Evolutionary conservation across 2,329 filamentous ascomycete genomes (phyloP).

Genomic region (Phialophora chinensis): DNA sequence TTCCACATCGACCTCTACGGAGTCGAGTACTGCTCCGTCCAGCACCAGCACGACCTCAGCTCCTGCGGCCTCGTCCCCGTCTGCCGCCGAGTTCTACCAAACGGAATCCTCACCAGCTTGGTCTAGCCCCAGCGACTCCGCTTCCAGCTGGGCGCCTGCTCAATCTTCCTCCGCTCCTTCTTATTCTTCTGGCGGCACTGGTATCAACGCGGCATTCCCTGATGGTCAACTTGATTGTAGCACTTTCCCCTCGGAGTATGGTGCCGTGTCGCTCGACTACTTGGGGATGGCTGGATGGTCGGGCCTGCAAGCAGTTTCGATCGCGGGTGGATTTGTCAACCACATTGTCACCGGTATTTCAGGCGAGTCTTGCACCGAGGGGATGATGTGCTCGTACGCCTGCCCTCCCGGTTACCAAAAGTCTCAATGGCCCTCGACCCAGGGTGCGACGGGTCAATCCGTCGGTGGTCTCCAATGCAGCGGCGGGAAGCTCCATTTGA

Average conservation of each 20-base stretch:
- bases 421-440: slow-evolving; percentile 81
- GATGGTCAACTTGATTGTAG: slow-evolving; percentile 74
- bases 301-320: slow-evolving; percentile 72
- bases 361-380: slow-evolving; percentile 66
- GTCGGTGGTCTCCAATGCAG: slow-evolving; percentile 83
- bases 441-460: slow-evolving; percentile 81
- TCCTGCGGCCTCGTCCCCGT: slow-evolving; percentile 43
- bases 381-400: slow-evolving; percentile 85
- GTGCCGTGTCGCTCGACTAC: slow-evolving; percentile 73
- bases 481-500: slow-evolving; percentile 75
- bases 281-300: slow-evolving; percentile 76
- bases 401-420: slow-evolving; percentile 93
- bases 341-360: slow-evolving; percentile 69
- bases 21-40: slow-evolving; percentile 37
- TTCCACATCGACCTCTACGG: slow-evolving; percentile 37
- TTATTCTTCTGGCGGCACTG: slow-evolving; percentile 49
- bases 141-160: slow-evolving; percentile 41
- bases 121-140: slow-evolving; percentile 31
- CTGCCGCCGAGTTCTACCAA: slow-evolving; percentile 59
- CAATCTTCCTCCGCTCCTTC: slow-evolving; percentile 38
- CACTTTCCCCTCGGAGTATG: slow-evolving; percentile 79
- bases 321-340: slow-evolving; percentile 62
- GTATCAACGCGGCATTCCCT: slow-evolving; percentile 73
- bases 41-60: slow-evolving; percentile 43
- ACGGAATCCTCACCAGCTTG: slow-evolving; percentile 43